Conservation (phyloP, 305 asterid genomes). For the Striga hermonthica region DNA sequence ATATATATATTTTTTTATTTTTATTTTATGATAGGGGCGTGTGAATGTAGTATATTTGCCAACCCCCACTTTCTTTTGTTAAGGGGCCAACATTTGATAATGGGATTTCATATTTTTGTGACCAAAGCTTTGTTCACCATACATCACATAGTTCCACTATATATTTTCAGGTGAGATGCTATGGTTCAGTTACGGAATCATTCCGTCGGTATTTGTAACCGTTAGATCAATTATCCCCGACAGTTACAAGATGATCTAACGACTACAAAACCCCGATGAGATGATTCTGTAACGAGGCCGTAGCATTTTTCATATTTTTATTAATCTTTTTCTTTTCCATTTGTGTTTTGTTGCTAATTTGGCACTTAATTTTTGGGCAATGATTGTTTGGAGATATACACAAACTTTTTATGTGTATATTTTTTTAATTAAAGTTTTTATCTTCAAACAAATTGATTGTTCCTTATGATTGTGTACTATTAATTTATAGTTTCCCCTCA, state of each 20-base stretch:
- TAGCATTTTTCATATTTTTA: too few species aligned
- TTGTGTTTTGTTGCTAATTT: background rate
- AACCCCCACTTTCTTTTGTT: slow-evolving; percentile 31
- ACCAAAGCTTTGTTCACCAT: background rate
- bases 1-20: too few species aligned
- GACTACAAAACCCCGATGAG: too few species aligned
- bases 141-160: slow-evolving; percentile 35
- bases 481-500: background rate
- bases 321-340: slow-evolving; percentile 14
- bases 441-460: background rate
- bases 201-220: too few species aligned
- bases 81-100: slow-evolving; percentile 19
- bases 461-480: too few species aligned
- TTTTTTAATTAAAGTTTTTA: background rate
- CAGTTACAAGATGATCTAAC: too few species aligned
- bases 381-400: slow-evolving; percentile 23
- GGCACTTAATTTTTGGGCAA: slow-evolving; percentile 16
- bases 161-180: too few species aligned
- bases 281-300: too few species aligned
- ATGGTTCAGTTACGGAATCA: too few species aligned
- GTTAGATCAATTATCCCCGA: too few species aligned
- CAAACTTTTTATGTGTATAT: slow-evolving; percentile 13
- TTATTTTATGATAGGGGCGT: background rate
- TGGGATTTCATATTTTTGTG: background rate
- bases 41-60: slow-evolving; percentile 35